A percentile compares a stretch with the other conserved stretches of the same genome.
Conservation (phyloP, 805 yeast species). For the Clavispora fructus region DNA sequence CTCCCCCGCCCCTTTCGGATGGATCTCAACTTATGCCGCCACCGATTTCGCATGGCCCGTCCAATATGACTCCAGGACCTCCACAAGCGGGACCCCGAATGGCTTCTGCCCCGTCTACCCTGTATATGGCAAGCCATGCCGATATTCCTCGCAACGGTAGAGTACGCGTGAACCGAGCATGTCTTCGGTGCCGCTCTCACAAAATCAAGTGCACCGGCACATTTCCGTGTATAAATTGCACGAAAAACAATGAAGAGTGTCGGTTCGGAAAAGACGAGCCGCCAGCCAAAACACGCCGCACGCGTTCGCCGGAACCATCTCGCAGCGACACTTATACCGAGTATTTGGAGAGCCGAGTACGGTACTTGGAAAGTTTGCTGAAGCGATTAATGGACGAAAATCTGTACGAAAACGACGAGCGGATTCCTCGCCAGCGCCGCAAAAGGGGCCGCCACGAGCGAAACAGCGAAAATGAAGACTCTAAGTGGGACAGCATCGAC, state of each 20-base stretch:
- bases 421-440: neutral
- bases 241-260: constrained; percentile 32
- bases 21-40: neutral
- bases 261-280: constrained; percentile 12
- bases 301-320: neutral
- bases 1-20: neutral
- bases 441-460: no score
- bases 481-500: no score
- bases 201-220: constrained; percentile 56
- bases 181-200: constrained; percentile 50
- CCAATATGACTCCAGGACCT: neutral
- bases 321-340: constrained; percentile 1
- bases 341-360: constrained; percentile 35
- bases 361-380: constrained; percentile 32
- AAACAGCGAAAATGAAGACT: no score
- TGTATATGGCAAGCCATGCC: neutral
- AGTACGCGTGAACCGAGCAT: constrained; percentile 47
- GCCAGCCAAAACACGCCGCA: neutral
- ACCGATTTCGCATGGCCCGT: neutral
- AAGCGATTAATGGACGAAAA: constrained; percentile 1
- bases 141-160: constrained; percentile 11
- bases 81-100: neutral
- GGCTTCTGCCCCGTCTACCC: no score
- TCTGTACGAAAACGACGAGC: neutral
- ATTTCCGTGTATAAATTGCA: constrained; percentile 46